Percentiles rank a stretch among this genome's conserved stretches.
Conservation (phyloP, 1,284 basidiomycete species). For the Vanrija sp. region DNA sequence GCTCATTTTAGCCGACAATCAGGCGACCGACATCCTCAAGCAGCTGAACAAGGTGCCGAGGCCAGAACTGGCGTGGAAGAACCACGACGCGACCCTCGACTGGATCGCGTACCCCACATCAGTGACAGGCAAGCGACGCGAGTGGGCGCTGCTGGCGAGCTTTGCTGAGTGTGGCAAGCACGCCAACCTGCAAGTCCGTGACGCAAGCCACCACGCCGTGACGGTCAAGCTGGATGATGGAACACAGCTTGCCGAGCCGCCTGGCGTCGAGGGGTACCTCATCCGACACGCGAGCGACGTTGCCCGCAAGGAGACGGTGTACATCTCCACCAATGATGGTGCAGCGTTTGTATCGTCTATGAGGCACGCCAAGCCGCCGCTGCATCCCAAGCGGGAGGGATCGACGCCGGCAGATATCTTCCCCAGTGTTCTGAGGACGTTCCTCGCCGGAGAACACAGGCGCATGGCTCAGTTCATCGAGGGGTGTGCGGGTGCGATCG, state of each 20-base stretch:
- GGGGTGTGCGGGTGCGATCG: slow-evolving; percentile 34
- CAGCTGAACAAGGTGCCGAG: slow-evolving; percentile 20
- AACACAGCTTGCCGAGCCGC: slow-evolving; percentile 37
- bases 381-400: slow-evolving; percentile 25
- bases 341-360: slow-evolving; percentile 32
- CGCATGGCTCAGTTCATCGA: slow-evolving; percentile 34
- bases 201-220: slow-evolving; percentile 34
- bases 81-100: slow-evolving; percentile 34
- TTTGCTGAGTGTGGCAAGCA: slow-evolving; percentile 18
- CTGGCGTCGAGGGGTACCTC: slow-evolving; percentile 44
- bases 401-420: slow-evolving; percentile 35
- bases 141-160: slow-evolving; percentile 44
- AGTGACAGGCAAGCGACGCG: slow-evolving; percentile 29
- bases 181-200: slow-evolving; percentile 33
- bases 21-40: slow-evolving; percentile 24
- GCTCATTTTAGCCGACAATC: slow-evolving; percentile 24
- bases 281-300: slow-evolving; percentile 22
- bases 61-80: slow-evolving; percentile 43
- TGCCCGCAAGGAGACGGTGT: slow-evolving; percentile 28
- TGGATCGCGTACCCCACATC: slow-evolving; percentile 42
- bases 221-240: slow-evolving; percentile 37
- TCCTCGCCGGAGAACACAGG: slow-evolving; percentile 27
- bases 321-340: slow-evolving; percentile 39
- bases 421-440: slow-evolving; percentile 28
- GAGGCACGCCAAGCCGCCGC: slow-evolving; percentile 30